These are phyloP conservation scores for Strobilomyces confusus DNA, from an alignment of 768 basidiomycete species.

Conservation along the genomic window DNA sequence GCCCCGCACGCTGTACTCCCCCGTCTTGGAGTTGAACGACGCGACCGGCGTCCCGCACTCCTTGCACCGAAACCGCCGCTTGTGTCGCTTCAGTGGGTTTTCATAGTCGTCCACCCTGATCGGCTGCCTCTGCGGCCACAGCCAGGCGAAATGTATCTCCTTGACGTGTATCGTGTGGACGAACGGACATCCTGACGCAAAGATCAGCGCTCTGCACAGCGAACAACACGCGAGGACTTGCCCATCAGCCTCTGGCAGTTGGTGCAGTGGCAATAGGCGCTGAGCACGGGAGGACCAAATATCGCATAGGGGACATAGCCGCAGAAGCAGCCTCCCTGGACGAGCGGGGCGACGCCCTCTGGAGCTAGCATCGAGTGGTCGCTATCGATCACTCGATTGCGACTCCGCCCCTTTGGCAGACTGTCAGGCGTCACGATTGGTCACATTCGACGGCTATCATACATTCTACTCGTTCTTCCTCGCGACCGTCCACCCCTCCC, in stretches of 20 bases:
- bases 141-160: slow-evolving; percentile 51
- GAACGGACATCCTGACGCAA: slow-evolving; percentile 42
- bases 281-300: slow-evolving; percentile 44
- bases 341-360: slow-evolving; percentile 14
- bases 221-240: slow-evolving; percentile 19
- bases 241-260: slow-evolving; percentile 62
- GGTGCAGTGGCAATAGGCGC: slow-evolving; percentile 69
- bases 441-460: too few species aligned
- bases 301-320: slow-evolving; percentile 47
- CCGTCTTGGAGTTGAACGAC: slow-evolving; percentile 46
- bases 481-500: slow-evolving; percentile 41
- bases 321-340: slow-evolving; percentile 59
- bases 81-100: slow-evolving; percentile 50
- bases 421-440: too few species aligned
- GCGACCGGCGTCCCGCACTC: slow-evolving; percentile 53
- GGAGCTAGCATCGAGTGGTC: slow-evolving; percentile 11
- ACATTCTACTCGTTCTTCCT: not conserved
- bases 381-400: too few species aligned
- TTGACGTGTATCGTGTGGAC: slow-evolving; percentile 59
- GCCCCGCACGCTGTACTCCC: slow-evolving; percentile 57
- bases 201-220: not conserved
- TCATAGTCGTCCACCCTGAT: slow-evolving; percentile 43
- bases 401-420: too few species aligned
- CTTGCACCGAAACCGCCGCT: slow-evolving; percentile 61
- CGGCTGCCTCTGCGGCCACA: not conserved